These are phyloP conservation scores for Ceratobasidium sp. DNA, from an alignment of 1,284 basidiomycete species.

Conservation along the genomic window DNA sequence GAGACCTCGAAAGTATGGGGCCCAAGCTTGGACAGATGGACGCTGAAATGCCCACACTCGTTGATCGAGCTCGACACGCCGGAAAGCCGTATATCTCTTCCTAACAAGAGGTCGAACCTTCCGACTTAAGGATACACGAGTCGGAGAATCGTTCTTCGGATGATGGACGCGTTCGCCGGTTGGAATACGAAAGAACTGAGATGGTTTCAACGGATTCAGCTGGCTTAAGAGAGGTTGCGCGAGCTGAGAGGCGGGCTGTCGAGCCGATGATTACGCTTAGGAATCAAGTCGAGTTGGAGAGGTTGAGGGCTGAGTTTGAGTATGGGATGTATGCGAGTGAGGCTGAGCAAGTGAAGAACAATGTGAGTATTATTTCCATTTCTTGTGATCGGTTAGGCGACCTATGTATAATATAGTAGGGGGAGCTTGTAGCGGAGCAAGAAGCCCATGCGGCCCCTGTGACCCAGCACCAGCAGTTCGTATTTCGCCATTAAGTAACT, in stretches of 20 bases:
- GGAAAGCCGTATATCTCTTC: constrained; percentile 34
- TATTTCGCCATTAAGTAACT: not conserved
- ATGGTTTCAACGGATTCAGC: constrained; percentile 9
- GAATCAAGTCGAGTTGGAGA: constrained; percentile 33
- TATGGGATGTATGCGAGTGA: constrained; percentile 7
- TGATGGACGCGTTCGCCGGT: not conserved
- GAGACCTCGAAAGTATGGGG: not conserved
- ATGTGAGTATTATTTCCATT: constrained; percentile 8
- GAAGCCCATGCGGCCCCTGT: constrained; percentile 16
- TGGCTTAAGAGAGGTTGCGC: constrained; percentile 10
- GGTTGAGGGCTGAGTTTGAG: constrained; percentile 32
- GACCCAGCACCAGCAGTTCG: constrained; percentile 16
- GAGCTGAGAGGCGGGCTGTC: constrained; percentile 19
- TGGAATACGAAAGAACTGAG: constrained; percentile 20
- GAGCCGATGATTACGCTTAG: not conserved
- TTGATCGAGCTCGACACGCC: constrained; percentile 39
- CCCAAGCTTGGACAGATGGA: constrained; percentile 28
- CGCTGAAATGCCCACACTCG: constrained; percentile 27
- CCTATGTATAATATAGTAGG: not conserved
- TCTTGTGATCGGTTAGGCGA: not conserved
- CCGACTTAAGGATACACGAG: not conserved
- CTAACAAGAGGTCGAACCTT: constrained; percentile 3
- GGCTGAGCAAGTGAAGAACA: constrained; percentile 29
- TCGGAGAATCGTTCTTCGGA: not conserved
- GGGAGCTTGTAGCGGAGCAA: constrained; percentile 15